phyloP scores from a whole-genome alignment of 768 basidiomycete species.

The Tulasnella sp. region DNA sequence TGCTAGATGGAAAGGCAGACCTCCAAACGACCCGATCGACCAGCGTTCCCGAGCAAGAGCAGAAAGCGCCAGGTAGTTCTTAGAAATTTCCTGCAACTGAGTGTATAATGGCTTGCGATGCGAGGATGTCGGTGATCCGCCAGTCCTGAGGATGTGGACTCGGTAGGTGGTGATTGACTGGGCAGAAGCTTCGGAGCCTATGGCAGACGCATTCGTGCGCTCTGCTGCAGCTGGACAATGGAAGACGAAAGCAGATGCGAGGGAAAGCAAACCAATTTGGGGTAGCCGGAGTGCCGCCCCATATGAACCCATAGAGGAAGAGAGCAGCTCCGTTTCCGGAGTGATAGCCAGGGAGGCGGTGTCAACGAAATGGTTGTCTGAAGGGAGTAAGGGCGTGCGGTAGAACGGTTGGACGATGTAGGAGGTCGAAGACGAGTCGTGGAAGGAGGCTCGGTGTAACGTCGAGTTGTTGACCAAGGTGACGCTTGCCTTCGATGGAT shows the following conservation, averaged over 20 bases:
- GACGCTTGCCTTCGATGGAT: background rate
- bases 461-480: slow-evolving; percentile 7
- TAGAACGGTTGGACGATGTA: slow-evolving; percentile 43
- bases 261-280: slow-evolving; percentile 44
- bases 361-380: slow-evolving; percentile 31
- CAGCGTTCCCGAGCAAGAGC: slow-evolving; percentile 48
- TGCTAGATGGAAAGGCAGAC: slow-evolving; percentile 67
- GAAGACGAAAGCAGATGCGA: slow-evolving; percentile 51
- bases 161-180: slow-evolving; percentile 32
- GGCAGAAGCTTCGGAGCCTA: background rate
- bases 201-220: slow-evolving; percentile 41
- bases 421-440: slow-evolving; percentile 23
- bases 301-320: slow-evolving; percentile 32
- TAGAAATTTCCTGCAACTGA: slow-evolving; percentile 48
- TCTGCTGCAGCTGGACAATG: slow-evolving; percentile 44
- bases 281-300: slow-evolving; percentile 28
- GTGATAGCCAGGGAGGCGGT: slow-evolving; percentile 34
- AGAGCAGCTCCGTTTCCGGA: slow-evolving; percentile 26
- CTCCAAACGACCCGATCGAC: slow-evolving; percentile 28
- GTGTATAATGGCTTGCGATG: slow-evolving; percentile 31
- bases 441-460: slow-evolving; percentile 14
- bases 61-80: slow-evolving; percentile 61
- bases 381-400: slow-evolving; percentile 38
- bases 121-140: slow-evolving; percentile 39
- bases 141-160: slow-evolving; percentile 51